Conservation (phyloP, 2,329 filamentous ascomycete genomes). For the Massarina eburnea region DNA sequence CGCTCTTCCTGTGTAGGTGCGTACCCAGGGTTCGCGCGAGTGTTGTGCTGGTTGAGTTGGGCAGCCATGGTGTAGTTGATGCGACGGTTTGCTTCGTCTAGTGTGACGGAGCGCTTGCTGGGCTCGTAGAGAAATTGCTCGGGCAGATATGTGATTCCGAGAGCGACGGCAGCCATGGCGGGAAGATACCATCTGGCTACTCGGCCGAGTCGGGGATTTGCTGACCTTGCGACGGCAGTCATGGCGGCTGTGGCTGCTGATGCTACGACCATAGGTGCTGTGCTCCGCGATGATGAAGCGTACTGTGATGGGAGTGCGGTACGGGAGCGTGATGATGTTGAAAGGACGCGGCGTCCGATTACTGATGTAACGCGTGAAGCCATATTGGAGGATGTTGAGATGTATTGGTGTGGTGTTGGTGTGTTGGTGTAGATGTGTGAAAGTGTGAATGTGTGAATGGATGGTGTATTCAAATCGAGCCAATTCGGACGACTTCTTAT, state of each 20-base stretch:
- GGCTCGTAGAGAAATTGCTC: conserved; percentile 16
- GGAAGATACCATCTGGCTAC: conserved; percentile 40
- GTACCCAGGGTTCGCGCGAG: conserved; percentile 21
- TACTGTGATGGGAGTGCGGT: conserved; percentile 25
- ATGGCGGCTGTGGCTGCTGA: conserved; percentile 14
- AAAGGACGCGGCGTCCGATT: conserved; percentile 28
- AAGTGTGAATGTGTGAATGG: too few species aligned
- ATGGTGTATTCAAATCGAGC: background rate
- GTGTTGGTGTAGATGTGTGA: background rate
- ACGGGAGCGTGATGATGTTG: conserved; percentile 30
- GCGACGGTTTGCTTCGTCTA: conserved; percentile 33
- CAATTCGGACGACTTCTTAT: too few species aligned
- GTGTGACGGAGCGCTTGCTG: conserved; percentile 26
- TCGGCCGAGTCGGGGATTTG: conserved; percentile 34
- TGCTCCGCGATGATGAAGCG: conserved; percentile 11
- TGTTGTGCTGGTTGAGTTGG: conserved; percentile 35
- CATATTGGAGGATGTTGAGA: conserved; percentile 18
- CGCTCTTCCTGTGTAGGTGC: conserved; percentile 33
- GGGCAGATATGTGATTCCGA: conserved; percentile 34
- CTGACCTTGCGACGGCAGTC: conserved; percentile 7
- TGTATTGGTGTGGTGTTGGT: background rate
- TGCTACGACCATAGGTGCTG: conserved; percentile 26
- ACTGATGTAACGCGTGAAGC: conserved; percentile 28
- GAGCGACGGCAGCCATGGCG: conserved; percentile 36
- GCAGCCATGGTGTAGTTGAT: conserved; percentile 37